Conservation (phyloP, 441 rosid species). For the Metrosideros polymorpha region DNA sequence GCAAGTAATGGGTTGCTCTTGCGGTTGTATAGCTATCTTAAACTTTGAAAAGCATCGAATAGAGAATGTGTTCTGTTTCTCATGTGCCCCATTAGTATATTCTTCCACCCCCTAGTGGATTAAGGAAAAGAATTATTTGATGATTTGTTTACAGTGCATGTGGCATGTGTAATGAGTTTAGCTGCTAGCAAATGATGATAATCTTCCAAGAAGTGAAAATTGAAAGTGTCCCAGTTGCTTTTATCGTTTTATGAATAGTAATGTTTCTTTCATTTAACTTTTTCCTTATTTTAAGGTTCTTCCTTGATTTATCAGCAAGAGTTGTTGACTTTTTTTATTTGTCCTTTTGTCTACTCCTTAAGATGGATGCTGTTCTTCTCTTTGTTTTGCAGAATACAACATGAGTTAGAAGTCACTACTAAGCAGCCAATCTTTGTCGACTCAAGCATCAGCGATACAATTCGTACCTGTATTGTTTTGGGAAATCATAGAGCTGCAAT, state of each 20-base stretch:
- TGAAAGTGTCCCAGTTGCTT: background rate
- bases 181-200: background rate
- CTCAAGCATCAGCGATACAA: conserved; percentile 97
- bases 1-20: background rate
- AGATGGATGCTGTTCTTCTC: background rate
- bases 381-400: conserved; percentile 59
- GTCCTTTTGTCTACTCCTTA: background rate
- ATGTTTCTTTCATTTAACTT: background rate
- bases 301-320: background rate
- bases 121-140: background rate
- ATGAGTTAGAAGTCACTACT: conserved; percentile 86
- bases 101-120: too few species aligned
- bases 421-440: conserved; percentile 96
- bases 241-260: background rate
- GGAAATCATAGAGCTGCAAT: conserved; percentile 87
- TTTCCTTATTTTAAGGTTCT: background rate
- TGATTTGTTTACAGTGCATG: background rate
- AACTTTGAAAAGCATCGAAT: background rate
- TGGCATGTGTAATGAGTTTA: background rate
- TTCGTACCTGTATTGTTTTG: conserved; percentile 88
- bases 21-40: background rate
- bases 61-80: background rate
- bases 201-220: background rate
- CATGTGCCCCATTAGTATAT: background rate
- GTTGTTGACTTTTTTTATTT: background rate